Conservation (phyloP, 2,329 filamentous ascomycete genomes). For the Pestalotiopsis sp. region DNA sequence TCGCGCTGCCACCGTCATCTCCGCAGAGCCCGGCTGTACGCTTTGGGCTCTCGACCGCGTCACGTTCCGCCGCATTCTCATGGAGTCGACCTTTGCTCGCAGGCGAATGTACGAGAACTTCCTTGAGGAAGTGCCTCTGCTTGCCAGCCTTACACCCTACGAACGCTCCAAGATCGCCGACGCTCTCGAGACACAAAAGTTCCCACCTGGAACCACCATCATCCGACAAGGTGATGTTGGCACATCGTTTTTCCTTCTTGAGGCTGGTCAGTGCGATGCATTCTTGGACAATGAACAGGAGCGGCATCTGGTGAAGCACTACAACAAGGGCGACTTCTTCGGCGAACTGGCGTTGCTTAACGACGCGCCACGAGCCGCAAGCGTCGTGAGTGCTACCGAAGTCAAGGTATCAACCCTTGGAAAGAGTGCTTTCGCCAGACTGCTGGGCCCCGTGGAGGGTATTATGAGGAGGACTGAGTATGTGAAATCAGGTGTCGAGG, state of each 20-base stretch:
- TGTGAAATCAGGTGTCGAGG: constrained; percentile 64
- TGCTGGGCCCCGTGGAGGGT: constrained; percentile 89
- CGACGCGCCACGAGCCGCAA: constrained; percentile 90
- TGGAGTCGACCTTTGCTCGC: constrained; percentile 96
- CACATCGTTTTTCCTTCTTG: constrained; percentile 88
- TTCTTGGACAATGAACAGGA: constrained; percentile 69
- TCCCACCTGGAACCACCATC: constrained; percentile 76
- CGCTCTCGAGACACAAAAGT: constrained; percentile 90
- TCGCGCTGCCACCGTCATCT: constrained; percentile 90
- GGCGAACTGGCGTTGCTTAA: constrained; percentile 93
- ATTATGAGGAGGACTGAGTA: constrained; percentile 85
- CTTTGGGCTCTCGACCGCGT: constrained; percentile 95
- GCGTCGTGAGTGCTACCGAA: constrained; percentile 79
- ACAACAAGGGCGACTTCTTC: constrained; percentile 94
- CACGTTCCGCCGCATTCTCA: constrained; percentile 95
- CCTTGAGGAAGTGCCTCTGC: constrained; percentile 87
- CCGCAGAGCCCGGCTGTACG: constrained; percentile 74
- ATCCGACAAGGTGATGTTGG: constrained; percentile 92
- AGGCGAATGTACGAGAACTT: constrained; percentile 97
- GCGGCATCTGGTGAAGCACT: constrained; percentile 73
- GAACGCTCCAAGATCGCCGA: constrained; percentile 98
- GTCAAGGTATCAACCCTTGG: constrained; percentile 92
- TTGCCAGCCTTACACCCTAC: constrained; percentile 83
- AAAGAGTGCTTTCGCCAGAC: constrained; percentile 91
- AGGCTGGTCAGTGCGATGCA: constrained; percentile 84